Base-by-base conservation (phyloP, 2,329 filamentous ascomycete species). In the Arthrobotrys iridis region DNA sequence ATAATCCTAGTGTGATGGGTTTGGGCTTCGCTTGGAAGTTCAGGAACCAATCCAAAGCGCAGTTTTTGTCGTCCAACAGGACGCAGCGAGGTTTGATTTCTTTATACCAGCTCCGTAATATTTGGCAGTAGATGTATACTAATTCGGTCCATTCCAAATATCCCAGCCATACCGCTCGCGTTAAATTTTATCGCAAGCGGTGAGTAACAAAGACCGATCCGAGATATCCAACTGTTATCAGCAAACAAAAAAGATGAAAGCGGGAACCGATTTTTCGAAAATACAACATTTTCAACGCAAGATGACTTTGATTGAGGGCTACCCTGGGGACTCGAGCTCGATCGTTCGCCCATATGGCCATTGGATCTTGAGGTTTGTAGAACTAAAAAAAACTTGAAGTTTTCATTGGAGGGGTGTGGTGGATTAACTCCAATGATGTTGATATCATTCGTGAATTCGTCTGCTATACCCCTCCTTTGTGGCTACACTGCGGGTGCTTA, bases 131-230 rank as follows among this genome's bases (percentile, higher is more conserved):
- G 63, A 52, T 52, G 30, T 26, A 30, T 55, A 22, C 66, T 55
- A 18, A 63, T 45, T 8, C 13, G 22, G 37, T 77, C 26, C 55
- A 43, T n/a, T 73, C 20, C 2, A 24, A 24, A 41, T 60, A n/a
- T 43, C n/a, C 11, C 80, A 95, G 92, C 90, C 78, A 84, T 93
- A 78, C 92, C 92, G 79, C 85, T 95, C 83, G 91, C 92, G 82
- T 86, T 95, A 81, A 95, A 95, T 84, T 95, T 95, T 85, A 91
- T 95, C 84, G 92, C 92, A 82, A 92, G 91, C 85, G 91, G 92
- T 95, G 89, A 94, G 92, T 94, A 83, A 76, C 4, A 83, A 82
- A 82, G 81, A 81, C 80, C 80, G 79, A 77, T 77, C 78, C n/a
- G n/a, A n/a, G 80, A 28, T n/a, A 43, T 28, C 8, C 24, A 60